phyloP scores from a whole-genome alignment of 2,329 filamentous ascomycete species.

The Drechslerella stenobrocha region DNA sequence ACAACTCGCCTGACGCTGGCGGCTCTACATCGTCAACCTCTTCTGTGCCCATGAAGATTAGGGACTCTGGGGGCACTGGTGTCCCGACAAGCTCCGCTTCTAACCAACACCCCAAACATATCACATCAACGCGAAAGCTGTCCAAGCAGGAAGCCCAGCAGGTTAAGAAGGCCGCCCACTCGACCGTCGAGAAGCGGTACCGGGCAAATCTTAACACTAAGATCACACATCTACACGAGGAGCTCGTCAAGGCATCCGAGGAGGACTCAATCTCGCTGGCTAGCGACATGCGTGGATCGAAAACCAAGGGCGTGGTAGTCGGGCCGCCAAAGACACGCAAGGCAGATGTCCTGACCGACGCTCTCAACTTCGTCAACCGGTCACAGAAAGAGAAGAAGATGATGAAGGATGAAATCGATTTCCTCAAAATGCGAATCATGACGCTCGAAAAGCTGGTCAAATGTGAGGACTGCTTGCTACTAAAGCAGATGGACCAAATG shows the following conservation, averaged over 20 bases:
- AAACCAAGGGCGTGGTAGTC: conserved; percentile 21
- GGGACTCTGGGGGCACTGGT: conserved; percentile 10
- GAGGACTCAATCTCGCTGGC: conserved; percentile 43
- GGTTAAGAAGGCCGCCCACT: conserved; percentile 46
- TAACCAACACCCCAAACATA: conserved; percentile 45
- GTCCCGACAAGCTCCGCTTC: conserved; percentile 22
- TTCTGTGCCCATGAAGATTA: conserved; percentile 35
- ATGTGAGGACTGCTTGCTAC: conserved; percentile 43
- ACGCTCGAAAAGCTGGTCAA: conserved; percentile 47
- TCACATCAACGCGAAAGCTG: conserved; percentile 45
- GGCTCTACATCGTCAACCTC: conserved; percentile 44
- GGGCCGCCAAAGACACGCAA: conserved; percentile 46
- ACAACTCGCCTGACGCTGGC: conserved; percentile 45
- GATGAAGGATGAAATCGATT: conserved; percentile 48
- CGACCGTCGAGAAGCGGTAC: conserved; percentile 46
- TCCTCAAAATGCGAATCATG: conserved; percentile 48
- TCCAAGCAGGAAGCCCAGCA: conserved; percentile 47
- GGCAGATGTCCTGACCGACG: conserved; percentile 46
- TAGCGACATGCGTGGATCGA: conserved; percentile 44
- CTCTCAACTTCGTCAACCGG: conserved; percentile 47
- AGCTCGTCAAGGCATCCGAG: conserved; percentile 45
- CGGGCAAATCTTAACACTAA: conserved; percentile 47
- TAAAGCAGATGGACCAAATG: conserved; percentile 48
- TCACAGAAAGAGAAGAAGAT: conserved; percentile 46
- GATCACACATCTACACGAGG: conserved; percentile 47